Evolutionary conservation across 345 rosid genomes (phyloP).

Genomic region (thale cress (Arabidopsis thaliana)): DNA sequence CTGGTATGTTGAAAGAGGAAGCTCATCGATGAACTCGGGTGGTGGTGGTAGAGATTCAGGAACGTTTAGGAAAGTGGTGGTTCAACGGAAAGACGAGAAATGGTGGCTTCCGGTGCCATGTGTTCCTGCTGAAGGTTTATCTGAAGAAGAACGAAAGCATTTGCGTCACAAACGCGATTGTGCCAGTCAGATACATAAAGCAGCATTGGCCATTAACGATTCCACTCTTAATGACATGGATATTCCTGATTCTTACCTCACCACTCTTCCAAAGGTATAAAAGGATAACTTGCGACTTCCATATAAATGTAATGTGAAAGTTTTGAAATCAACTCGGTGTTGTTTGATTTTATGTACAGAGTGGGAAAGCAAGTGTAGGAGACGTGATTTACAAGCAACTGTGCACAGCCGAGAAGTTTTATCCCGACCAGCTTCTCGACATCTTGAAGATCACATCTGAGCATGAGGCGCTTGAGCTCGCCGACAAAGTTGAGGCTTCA

Average conservation of each 20-base stretch:
- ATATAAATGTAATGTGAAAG: background rate
- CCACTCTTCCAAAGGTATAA: slow-evolving; percentile 80
- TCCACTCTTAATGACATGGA: slow-evolving; percentile 84
- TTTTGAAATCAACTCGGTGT: background rate
- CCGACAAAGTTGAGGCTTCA: slow-evolving; percentile 82
- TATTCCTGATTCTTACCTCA: slow-evolving; percentile 80
- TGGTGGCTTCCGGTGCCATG: slow-evolving; percentile 99
- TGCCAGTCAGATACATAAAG: slow-evolving; percentile 89
- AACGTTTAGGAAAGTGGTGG: slow-evolving; percentile 68
- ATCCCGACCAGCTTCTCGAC: slow-evolving; percentile 71
- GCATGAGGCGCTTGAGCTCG: slow-evolving; percentile 91
- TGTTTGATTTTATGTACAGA: slow-evolving; percentile 47
- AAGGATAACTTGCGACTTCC: background rate
- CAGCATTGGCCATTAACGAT: slow-evolving; percentile 90
- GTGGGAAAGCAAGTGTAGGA: slow-evolving; percentile 85
- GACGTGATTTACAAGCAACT: slow-evolving; percentile 77
- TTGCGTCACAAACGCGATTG: slow-evolving; percentile 72
- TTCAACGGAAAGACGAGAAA: slow-evolving; percentile 83
- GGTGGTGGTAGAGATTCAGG: slow-evolving; percentile 71
- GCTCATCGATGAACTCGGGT: slow-evolving; percentile 67
- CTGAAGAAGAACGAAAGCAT: slow-evolving; percentile 72
- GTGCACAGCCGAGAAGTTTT: slow-evolving; percentile 64
- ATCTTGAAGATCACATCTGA: slow-evolving; percentile 74
- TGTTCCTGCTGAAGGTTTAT: slow-evolving; percentile 78
- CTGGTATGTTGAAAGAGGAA: slow-evolving; percentile 91